Conservation (phyloP, 768 basidiomycete species). For the Suillus variegatus region DNA sequence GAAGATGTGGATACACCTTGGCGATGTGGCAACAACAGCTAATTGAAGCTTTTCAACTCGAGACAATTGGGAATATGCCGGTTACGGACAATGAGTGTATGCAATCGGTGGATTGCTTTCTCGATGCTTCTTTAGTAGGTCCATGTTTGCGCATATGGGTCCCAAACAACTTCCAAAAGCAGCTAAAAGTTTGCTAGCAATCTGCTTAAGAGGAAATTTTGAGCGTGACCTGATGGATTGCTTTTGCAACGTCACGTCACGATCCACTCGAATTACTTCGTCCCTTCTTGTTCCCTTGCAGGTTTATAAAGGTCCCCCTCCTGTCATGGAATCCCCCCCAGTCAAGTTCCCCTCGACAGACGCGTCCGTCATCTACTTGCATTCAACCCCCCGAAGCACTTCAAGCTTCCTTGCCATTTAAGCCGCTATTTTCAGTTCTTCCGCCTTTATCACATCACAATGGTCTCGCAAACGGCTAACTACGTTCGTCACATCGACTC, state of each 20-base stretch:
- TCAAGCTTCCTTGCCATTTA: conserved; percentile 1
- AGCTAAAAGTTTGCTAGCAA: conserved; percentile 15
- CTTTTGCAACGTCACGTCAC: conserved; percentile 35
- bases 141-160: conserved; percentile 29
- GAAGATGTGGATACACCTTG: not conserved
- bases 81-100: conserved; percentile 4
- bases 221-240: conserved; percentile 22
- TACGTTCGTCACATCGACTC: conserved; percentile 24
- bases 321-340: conserved; percentile 11
- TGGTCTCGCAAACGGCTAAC: conserved; percentile 30
- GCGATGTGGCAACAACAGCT: not conserved
- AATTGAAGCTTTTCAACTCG: not conserved
- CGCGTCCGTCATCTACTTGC: conserved; percentile 1
- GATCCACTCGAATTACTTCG: conserved; percentile 14
- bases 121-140: conserved; percentile 12
- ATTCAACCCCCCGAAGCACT: not conserved
- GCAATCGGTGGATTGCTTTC: conserved; percentile 29
- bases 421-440: not conserved
- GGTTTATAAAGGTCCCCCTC: conserved; percentile 24
- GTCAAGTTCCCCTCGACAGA: conserved; percentile 14
- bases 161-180: conserved; percentile 25
- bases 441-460: conserved; percentile 15
- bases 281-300: not conserved
- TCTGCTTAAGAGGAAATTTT: conserved; percentile 24
- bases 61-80: conserved; percentile 1